A percentile compares a stretch with the other conserved stretches of the same genome.
These are phyloP conservation scores for Hygrocybe punicea DNA, from an alignment of 768 basidiomycete species.

Conservation along the genomic window DNA sequence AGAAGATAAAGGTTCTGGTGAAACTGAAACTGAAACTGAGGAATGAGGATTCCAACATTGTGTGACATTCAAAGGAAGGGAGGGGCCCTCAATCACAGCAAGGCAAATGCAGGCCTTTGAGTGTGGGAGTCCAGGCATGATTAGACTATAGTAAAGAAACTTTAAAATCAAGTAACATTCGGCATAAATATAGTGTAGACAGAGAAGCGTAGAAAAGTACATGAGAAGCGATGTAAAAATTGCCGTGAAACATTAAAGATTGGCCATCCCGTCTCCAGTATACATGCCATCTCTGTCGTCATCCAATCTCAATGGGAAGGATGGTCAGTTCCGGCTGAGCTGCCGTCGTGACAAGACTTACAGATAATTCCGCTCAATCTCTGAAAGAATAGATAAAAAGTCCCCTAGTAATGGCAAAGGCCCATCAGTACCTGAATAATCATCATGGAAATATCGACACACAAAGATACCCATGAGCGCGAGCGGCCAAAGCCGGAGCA, in stretches of 20 bases:
- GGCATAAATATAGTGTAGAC: too few species aligned
- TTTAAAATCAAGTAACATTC: too few species aligned
- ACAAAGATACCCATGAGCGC: constrained; percentile 87
- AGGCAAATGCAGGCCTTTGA: too few species aligned
- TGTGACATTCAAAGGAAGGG: too few species aligned
- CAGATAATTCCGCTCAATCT: constrained; percentile 90
- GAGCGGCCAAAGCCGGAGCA: constrained; percentile 73
- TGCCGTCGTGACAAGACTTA: constrained; percentile 35
- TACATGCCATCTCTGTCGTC: constrained; percentile 58
- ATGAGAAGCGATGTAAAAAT: too few species aligned
- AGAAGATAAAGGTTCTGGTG: too few species aligned
- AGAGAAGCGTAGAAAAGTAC: too few species aligned
- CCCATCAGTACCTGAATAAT: constrained; percentile 10
- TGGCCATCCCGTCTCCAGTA: constrained; percentile 49
- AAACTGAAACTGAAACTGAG: too few species aligned
- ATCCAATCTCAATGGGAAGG: constrained; percentile 47
- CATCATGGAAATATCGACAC: constrained; percentile 27
- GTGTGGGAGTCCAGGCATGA: too few species aligned
- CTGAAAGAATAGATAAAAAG: constrained; percentile 85
- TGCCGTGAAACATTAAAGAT: constrained; percentile 10
- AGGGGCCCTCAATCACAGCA: too few species aligned
- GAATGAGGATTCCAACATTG: too few species aligned
- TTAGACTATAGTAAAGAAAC: too few species aligned
- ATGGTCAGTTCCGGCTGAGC: constrained; percentile 3
- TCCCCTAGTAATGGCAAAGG: constrained; percentile 56